A percentile compares a stretch with the other conserved stretches of the same genome.
phyloP scores from a whole-genome alignment of 192 early-diverging fungal genomes.

The Rhizophagus clarus region DNA sequence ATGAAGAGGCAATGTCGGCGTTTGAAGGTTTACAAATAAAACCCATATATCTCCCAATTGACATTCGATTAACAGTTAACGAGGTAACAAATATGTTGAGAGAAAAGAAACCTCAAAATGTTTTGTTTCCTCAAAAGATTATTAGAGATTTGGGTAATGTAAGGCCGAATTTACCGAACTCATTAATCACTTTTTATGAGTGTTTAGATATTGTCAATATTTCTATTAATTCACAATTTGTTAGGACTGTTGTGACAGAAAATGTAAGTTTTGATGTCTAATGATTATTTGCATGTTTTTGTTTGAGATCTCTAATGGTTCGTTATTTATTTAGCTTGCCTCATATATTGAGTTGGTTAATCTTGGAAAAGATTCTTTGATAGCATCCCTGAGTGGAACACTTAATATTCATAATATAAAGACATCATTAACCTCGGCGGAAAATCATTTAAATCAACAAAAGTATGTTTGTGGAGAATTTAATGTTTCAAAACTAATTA shows the following conservation, averaged over 20 bases:
- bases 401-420: no score
- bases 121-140: conserved; percentile 35
- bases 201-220: conserved; percentile 21
- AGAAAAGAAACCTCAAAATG: conserved; percentile 36
- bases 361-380: no score
- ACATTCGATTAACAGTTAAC: conserved; percentile 41
- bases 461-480: no score
- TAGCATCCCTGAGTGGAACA: no score
- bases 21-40: conserved; percentile 44
- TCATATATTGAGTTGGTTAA: no score
- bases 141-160: background rate
- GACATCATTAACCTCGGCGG: no score
- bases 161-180: background rate
- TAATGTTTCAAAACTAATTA: no score
- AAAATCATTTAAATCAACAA: no score
- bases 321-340: no score
- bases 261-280: no score
- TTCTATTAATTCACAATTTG: conserved; percentile 14
- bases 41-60: conserved; percentile 34
- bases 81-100: conserved; percentile 39
- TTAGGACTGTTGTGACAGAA: background rate
- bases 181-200: background rate
- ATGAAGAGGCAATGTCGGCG: conserved; percentile 34
- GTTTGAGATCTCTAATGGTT: no score
- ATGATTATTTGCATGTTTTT: no score